Evolutionary conservation across 2,329 filamentous ascomycete genomes (phyloP).

Genomic region (Alternaria brassicae): DNA sequence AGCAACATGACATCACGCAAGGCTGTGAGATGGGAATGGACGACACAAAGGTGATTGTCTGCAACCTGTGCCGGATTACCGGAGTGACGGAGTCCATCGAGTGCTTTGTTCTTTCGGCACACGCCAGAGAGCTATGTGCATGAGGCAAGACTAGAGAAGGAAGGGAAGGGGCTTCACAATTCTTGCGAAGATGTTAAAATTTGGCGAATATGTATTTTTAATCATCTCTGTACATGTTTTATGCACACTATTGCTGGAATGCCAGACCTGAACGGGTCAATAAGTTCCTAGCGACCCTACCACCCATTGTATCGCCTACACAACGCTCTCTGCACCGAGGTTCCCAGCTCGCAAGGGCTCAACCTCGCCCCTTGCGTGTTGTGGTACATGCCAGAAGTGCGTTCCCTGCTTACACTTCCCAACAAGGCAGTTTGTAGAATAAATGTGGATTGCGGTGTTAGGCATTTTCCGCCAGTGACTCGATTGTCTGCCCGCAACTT

Average conservation of each 20-base stretch:
- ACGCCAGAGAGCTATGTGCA: not conserved
- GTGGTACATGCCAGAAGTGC: not conserved
- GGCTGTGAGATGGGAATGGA: not conserved
- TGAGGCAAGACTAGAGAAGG: not conserved
- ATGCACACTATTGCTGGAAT: not conserved
- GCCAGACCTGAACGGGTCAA: not conserved
- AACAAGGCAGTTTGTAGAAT: constrained; percentile 9
- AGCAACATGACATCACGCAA: not conserved
- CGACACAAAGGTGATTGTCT: not conserved
- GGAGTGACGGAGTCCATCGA: not conserved
- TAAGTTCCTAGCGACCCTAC: not conserved
- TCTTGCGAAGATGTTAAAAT: not conserved
- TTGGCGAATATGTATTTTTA: not conserved
- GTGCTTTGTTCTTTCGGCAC: not conserved
- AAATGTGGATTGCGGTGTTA: constrained; percentile 12
- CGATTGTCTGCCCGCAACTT: not conserved
- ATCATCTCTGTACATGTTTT: not conserved
- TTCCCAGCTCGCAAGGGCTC: not conserved
- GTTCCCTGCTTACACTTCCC: constrained; percentile 9
- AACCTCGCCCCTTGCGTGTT: not conserved
- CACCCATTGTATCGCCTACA: not conserved
- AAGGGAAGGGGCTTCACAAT: not conserved
- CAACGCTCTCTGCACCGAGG: not conserved
- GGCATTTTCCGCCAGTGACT: constrained; percentile 22
- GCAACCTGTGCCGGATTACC: not conserved